Conservation (phyloP, 257 asterid species). For the Solanum sejunctum region DNA sequence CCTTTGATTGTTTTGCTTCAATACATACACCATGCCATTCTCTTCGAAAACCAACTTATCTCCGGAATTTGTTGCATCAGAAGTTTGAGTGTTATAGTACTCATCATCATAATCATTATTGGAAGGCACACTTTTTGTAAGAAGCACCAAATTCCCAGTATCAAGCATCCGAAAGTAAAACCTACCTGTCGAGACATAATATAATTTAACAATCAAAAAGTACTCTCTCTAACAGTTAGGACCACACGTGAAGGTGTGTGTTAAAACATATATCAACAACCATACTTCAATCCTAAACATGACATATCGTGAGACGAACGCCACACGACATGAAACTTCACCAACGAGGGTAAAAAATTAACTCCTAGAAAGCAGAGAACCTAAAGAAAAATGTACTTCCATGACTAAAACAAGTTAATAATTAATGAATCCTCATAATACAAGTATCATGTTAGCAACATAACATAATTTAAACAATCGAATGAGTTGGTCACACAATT, state of each 20-base stretch:
- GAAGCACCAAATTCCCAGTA: constrained; percentile 21
- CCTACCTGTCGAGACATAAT: constrained; percentile 11
- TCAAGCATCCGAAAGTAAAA: constrained; percentile 23
- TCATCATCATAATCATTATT: constrained; percentile 16
- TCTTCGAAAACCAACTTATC: constrained; percentile 12
- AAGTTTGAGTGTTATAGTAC: constrained; percentile 24
- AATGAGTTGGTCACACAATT: neutral
- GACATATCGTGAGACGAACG: no score
- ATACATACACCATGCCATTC: constrained; percentile 11
- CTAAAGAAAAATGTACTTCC: neutral
- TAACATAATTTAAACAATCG: neutral
- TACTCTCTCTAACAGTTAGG: neutral
- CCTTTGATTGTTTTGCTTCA: constrained; percentile 4
- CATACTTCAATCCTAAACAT: no score
- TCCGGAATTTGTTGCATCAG: constrained; percentile 12
- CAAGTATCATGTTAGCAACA: neutral
- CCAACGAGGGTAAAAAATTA: no score
- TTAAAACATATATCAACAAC: no score
- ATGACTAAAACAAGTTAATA: neutral
- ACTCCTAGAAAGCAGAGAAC: neutral
- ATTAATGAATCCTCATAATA: neutral
- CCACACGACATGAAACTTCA: no score
- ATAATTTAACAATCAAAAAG: neutral
- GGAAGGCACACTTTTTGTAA: constrained; percentile 6
- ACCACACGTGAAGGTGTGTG: no score